phyloP scores from a whole-genome alignment of 208 protist genomes.

The Tetramitus jugosus region DNA sequence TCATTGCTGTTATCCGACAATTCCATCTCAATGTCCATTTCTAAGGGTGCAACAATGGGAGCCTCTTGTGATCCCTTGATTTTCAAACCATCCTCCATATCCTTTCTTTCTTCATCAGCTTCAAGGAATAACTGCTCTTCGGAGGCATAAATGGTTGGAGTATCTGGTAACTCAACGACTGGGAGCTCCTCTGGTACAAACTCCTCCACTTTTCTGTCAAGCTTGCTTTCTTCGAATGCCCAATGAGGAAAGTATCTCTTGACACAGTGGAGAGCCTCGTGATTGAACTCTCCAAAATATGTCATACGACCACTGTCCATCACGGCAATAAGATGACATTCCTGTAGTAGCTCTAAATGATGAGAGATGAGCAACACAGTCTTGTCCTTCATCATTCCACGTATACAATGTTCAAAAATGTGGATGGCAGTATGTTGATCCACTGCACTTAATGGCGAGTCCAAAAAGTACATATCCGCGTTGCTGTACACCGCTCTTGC shows the following conservation, averaged over 20 bases:
- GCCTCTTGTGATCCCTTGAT: too few species aligned
- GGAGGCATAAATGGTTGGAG: too few species aligned
- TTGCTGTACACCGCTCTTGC: slow-evolving; percentile 38
- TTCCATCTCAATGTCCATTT: too few species aligned
- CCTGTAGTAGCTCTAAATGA: slow-evolving; percentile 68
- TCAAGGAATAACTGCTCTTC: too few species aligned
- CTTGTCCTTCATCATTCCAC: slow-evolving; percentile 34
- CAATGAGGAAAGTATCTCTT: neutral
- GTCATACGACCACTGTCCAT: slow-evolving; percentile 52
- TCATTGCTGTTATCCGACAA: too few species aligned
- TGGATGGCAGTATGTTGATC: slow-evolving; percentile 35
- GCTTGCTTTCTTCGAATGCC: neutral
- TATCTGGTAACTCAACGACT: too few species aligned
- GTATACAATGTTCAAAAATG: neutral
- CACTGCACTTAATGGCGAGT: slow-evolving; percentile 39
- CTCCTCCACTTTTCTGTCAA: too few species aligned
- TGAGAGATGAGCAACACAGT: slow-evolving; percentile 85
- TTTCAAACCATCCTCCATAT: too few species aligned
- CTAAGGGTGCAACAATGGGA: too few species aligned
- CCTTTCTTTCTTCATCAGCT: too few species aligned
- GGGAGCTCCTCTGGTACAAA: too few species aligned
- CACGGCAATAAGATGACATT: slow-evolving; percentile 68
- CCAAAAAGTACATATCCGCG: slow-evolving; percentile 37
- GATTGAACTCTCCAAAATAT: neutral
- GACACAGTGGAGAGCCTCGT: neutral